Percentiles rank a stretch among this genome's conserved stretches.
phyloP scores from a whole-genome alignment of 495 filamentous ascomycete genomes.

The Thermothielavioides terrestris region DNA sequence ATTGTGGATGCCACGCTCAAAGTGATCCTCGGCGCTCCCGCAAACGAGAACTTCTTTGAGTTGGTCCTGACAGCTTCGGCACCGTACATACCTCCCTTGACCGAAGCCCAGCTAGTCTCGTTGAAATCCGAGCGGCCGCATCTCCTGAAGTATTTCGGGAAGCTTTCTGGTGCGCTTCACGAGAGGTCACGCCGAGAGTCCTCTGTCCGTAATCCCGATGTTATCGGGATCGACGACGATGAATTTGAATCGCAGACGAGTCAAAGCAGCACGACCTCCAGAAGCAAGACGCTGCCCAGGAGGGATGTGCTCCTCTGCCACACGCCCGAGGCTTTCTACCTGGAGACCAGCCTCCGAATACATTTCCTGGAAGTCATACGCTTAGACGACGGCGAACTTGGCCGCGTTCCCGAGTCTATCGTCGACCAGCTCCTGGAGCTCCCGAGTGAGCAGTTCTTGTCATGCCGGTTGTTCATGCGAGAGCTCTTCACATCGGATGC shows the following conservation, averaged over 20 bases:
- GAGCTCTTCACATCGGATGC: conserved; percentile 42
- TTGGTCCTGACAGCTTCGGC: conserved; percentile 27
- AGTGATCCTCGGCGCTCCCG: conserved; percentile 25
- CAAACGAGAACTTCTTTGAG: conserved; percentile 30
- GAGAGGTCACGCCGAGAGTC: conserved; percentile 23
- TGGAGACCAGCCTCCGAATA: conserved; percentile 33
- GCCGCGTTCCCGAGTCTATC: conserved; percentile 34
- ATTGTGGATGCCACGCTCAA: conserved; percentile 28
- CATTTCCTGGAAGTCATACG: conserved; percentile 32
- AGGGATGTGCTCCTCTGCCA: conserved; percentile 39
- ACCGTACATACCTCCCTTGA: conserved; percentile 31
- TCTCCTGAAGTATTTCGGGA: conserved; percentile 32
- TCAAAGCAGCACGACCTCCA: conserved; percentile 30
- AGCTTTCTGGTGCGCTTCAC: conserved; percentile 40
- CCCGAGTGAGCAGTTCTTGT: conserved; percentile 51
- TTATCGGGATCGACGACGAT: conserved; percentile 77
- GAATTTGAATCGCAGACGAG: conserved; percentile 51
- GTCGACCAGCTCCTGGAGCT: conserved; percentile 52
- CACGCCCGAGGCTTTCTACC: conserved; percentile 41
- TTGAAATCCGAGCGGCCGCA: conserved; percentile 25
- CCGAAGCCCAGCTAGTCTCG: conserved; percentile 20
- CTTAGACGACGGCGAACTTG: conserved; percentile 27
- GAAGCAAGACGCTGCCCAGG: conserved; percentile 33
- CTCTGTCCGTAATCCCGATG: conserved; percentile 36
- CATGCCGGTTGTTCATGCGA: conserved; percentile 43